Base-by-base conservation (phyloP, 768 basidiomycete species). In the Auricularia sp. region DNA sequence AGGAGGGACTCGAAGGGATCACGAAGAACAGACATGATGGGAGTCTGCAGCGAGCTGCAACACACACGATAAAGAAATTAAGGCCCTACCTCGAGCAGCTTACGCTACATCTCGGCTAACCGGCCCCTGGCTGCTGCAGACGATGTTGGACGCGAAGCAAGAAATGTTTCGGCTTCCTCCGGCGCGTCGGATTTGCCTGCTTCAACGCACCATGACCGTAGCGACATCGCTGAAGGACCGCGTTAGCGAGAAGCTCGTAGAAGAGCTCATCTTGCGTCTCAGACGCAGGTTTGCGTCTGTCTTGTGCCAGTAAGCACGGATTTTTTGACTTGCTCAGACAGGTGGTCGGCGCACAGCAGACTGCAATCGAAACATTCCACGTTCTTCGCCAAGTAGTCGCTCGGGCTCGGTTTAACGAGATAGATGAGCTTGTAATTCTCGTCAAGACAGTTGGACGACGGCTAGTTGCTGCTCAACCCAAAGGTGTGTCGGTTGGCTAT, bases 371-470 rank as follows among this genome's bases (percentile, higher is more conserved):
- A 74, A 98, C 95, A 0, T 80, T 94, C 5, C 82, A 89, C 29
- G 86, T 98, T 18, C 79, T 99, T 34, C 86, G 93, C 36, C 92
- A 94, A 70, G 90, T 98, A 67, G 87, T 98, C 16, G 84, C 93
- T 2, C 87, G 86, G 69, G 91, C 91, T 7, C 85, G 85, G 60
- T 97, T 97, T 70, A 84, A 84, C 29, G 91, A 88, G 68, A 87
- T 98, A 69, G 88, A 92, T 53, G 90, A 95, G 67, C 80, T 98
- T 2, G 82, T 93, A 3, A 80, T 81, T 59, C 83, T 91, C 64
- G 87, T 99, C 67, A 86, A 89, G 63, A 77, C 77, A 60, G 88
- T 93, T 10, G 97, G 96, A 3, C 80, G 84, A 67, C 84, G 83
- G 68, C 75, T 99, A 51, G 87, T 90, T 7, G 91, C 93, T 21